phyloP scores from a whole-genome alignment of 345 rosid species.

The Aurinia saxatilis region DNA sequence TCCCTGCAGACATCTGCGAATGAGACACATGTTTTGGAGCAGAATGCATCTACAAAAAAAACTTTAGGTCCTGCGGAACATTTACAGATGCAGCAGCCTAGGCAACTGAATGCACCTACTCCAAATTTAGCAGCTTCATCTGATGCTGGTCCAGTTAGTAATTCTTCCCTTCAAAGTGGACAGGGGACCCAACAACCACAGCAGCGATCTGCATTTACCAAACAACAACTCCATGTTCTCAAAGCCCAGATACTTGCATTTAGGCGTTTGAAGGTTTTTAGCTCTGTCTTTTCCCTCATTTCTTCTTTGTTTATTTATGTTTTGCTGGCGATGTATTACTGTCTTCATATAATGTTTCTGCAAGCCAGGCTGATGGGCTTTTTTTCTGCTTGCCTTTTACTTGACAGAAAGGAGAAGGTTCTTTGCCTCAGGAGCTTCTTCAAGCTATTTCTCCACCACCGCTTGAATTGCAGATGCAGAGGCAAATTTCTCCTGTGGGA shows the following conservation, averaged over 20 bases:
- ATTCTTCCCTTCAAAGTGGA: constrained; percentile 44
- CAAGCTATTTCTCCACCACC: constrained; percentile 86
- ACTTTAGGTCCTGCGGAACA: constrained; percentile 42
- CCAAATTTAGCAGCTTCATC: constrained; percentile 48
- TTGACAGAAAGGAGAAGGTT: constrained; percentile 88
- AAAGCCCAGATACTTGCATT: constrained; percentile 98
- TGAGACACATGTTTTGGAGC: constrained; percentile 47
- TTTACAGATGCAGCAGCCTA: constrained; percentile 53
- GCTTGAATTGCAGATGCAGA: constrained; percentile 64
- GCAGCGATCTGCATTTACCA: constrained; percentile 70
- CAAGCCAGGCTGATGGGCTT: not conserved
- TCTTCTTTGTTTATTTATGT: not conserved
- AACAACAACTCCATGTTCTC: constrained; percentile 92
- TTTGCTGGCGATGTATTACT: constrained; percentile 1
- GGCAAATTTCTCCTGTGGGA: constrained; percentile 39
- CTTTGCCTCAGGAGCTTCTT: constrained; percentile 92
- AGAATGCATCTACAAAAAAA: constrained; percentile 45
- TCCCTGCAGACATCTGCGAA: constrained; percentile 59
- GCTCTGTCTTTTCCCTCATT: constrained; percentile 7
- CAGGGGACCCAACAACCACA: constrained; percentile 44
- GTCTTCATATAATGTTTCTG: not conserved
- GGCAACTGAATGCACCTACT: constrained; percentile 56
- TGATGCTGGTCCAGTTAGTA: constrained; percentile 39
- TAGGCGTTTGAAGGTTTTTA: constrained; percentile 79
- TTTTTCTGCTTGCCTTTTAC: constrained; percentile 18